Conservation (phyloP, 2,329 filamentous ascomycete species). For the Colletotrichum liriopes region DNA sequence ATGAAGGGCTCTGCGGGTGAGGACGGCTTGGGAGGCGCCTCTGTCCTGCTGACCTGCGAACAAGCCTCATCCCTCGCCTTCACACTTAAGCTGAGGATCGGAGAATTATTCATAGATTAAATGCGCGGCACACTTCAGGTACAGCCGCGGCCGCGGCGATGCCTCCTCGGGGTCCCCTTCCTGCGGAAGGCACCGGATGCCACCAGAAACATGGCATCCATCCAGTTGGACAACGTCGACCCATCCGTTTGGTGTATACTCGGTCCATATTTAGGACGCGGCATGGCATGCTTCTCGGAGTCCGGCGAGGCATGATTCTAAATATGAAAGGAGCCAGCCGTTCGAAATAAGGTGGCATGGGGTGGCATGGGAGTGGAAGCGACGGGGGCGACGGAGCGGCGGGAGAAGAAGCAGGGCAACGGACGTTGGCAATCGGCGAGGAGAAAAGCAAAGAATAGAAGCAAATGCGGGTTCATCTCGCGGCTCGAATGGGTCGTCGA, state of each 20-base stretch:
- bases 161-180: slow-evolving; percentile 1
- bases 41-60: neutral
- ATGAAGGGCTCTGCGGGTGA: slow-evolving; percentile 26
- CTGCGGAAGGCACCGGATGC: neutral
- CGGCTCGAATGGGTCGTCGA: slow-evolving; percentile 24
- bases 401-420: neutral
- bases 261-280: slow-evolving; percentile 34
- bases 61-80: slow-evolving; percentile 25
- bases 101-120: neutral
- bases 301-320: slow-evolving; percentile 31
- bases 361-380: neutral
- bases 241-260: slow-evolving; percentile 8
- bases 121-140: slow-evolving; percentile 23
- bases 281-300: slow-evolving; percentile 29
- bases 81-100: slow-evolving; percentile 26
- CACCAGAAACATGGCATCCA: slow-evolving; percentile 3
- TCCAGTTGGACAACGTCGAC: neutral
- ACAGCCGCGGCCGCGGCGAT: slow-evolving; percentile 15
- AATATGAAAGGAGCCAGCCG: slow-evolving; percentile 6
- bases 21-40: neutral
- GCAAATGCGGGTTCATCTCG: slow-evolving; percentile 8
- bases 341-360: slow-evolving; percentile 20
- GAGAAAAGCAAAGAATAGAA: slow-evolving; percentile 15
- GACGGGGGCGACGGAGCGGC: neutral
- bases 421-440: neutral